phyloP scores from a whole-genome alignment of 2,329 filamentous ascomycete species.

The Penicillium freii region DNA sequence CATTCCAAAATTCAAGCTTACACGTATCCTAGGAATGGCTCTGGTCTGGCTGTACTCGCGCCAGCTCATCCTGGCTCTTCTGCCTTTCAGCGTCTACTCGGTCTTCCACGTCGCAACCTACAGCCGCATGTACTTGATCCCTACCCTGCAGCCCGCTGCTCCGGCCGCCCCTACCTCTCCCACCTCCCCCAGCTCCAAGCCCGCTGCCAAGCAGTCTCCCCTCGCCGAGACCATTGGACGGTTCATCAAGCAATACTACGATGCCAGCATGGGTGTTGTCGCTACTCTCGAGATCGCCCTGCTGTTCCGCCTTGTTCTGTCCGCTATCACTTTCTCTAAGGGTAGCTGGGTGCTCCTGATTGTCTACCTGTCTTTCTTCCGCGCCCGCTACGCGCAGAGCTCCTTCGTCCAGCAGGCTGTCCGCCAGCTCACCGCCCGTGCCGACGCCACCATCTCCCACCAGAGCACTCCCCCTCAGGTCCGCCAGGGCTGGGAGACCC shows the following conservation, averaged over 20 bases:
- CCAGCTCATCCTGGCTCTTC: conserved; percentile 83
- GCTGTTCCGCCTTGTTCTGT: conserved; percentile 77
- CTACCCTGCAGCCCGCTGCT: conserved; percentile 71
- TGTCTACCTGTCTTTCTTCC: conserved; percentile 89
- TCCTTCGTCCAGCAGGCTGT: conserved; percentile 86
- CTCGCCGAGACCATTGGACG: conserved; percentile 79
- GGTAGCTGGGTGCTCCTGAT: conserved; percentile 84
- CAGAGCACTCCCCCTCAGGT: conserved; percentile 81
- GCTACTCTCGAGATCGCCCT: conserved; percentile 82
- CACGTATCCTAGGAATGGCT: conserved; percentile 68
- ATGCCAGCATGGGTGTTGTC: conserved; percentile 90
- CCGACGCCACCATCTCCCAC: conserved; percentile 79
- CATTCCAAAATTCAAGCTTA: conserved; percentile 2
- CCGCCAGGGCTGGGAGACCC: conserved; percentile 73
- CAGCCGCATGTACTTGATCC: conserved; percentile 87
- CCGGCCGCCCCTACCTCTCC: conserved; percentile 52
- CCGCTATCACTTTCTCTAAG: conserved; percentile 82
- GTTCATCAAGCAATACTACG: conserved; percentile 98
- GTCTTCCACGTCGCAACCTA: conserved; percentile 98
- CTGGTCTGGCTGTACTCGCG: conserved; percentile 91
- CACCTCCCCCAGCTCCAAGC: conserved; percentile 53
- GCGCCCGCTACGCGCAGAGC: conserved; percentile 86
- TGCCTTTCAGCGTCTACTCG: conserved; percentile 95
- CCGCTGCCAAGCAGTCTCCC: conserved; percentile 54
- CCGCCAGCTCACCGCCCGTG: conserved; percentile 65